Percentiles rank a stretch among this genome's conserved stretches.
These are phyloP conservation scores for Starmerella scarabaei DNA, from an alignment of 805 yeast genomes.

Conservation along the genomic window DNA sequence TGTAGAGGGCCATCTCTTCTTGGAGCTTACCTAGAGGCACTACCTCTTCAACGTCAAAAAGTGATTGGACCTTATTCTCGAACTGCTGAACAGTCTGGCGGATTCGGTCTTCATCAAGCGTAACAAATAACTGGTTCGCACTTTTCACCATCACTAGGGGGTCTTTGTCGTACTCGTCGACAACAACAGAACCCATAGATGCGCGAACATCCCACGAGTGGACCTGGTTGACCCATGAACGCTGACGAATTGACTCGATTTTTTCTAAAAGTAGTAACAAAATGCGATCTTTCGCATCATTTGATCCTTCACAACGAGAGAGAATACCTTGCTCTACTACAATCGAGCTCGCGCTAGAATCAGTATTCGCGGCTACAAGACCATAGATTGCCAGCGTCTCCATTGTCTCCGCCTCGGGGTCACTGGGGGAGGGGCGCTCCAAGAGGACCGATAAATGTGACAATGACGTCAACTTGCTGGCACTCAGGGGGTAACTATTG, in stretches of 20 bases:
- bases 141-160: constrained; percentile 12
- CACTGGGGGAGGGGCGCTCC: neutral
- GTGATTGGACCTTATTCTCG: constrained; percentile 17
- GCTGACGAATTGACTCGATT: constrained; percentile 40
- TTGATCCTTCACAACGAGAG: constrained; percentile 50
- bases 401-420: neutral
- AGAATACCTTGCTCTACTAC: constrained; percentile 40
- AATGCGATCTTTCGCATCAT: constrained; percentile 46
- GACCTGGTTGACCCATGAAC: constrained; percentile 56
- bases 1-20: neutral
- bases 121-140: constrained; percentile 11
- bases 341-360: constrained; percentile 27
- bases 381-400: constrained; percentile 3
- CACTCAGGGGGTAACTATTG: neutral
- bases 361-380: constrained; percentile 1
- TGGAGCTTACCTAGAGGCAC: neutral
- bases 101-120: constrained; percentile 19
- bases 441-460: constrained; percentile 7
- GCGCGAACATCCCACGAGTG: constrained; percentile 49
- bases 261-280: constrained; percentile 42
- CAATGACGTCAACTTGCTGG: neutral
- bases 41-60: constrained; percentile 2
- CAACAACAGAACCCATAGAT: constrained; percentile 23
- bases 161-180: constrained; percentile 33
- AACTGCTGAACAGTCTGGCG: constrained; percentile 13